Conservation (phyloP, 192 early-diverging fungal genomes). For the Dimargaris cristalligena region DNA sequence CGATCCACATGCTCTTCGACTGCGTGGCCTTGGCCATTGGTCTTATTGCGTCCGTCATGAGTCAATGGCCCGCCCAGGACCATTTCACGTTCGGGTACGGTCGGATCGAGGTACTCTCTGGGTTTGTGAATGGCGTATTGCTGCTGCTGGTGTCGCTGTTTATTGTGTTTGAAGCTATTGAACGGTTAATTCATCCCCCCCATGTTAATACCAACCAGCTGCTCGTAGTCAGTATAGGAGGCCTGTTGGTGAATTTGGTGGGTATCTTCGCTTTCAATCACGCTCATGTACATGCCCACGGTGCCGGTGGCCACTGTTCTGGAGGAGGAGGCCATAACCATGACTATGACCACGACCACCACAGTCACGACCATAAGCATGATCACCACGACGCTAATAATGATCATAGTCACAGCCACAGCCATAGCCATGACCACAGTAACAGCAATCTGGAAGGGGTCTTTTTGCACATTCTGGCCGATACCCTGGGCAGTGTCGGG, state of each 20-base stretch:
- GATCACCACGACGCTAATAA: no score
- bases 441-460: conserved; percentile 89
- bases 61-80: conserved; percentile 75
- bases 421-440: conserved; percentile 16
- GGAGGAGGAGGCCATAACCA: conserved; percentile 24
- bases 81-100: conserved; percentile 58
- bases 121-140: conserved; percentile 85
- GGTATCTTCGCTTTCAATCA: conserved; percentile 89
- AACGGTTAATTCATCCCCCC: conserved; percentile 69
- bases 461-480: conserved; percentile 86
- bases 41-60: conserved; percentile 73
- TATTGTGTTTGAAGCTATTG: conserved; percentile 83
- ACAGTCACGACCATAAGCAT: conserved; percentile 21
- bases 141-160: conserved; percentile 73
- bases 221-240: conserved; percentile 74
- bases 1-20: conserved; percentile 98
- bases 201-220: conserved; percentile 73
- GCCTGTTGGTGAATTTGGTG: conserved; percentile 80
- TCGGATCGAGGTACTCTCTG: conserved; percentile 80
- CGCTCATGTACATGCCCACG: conserved; percentile 46
- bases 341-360: background rate
- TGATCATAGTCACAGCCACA: no score
- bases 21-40: conserved; percentile 79
- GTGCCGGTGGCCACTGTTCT: conserved; percentile 43
- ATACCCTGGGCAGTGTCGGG: conserved; percentile 88